Evolutionary conservation across 768 basidiomycete genomes (phyloP).

Genomic region (Boletus rex-veris): DNA sequence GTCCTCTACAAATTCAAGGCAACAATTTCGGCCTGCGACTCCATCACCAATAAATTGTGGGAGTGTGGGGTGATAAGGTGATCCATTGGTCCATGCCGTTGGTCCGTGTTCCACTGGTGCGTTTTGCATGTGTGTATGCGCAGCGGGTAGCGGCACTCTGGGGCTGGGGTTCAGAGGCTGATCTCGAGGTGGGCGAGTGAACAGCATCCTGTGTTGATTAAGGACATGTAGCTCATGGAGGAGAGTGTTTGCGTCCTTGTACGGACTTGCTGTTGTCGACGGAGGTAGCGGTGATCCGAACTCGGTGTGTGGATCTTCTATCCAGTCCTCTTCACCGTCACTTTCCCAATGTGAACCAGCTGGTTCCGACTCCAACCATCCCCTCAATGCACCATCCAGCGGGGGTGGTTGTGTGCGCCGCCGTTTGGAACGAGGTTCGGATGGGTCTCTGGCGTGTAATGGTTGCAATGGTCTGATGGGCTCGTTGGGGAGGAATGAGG

Average conservation of each 20-base stretch:
- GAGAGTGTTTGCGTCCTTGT: constrained; percentile 59
- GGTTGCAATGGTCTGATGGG: constrained; percentile 11
- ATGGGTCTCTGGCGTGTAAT: constrained; percentile 7
- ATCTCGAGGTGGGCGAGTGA: constrained; percentile 19
- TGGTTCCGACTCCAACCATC: constrained; percentile 34
- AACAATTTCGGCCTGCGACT: background rate
- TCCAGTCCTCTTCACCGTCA: constrained; percentile 34
- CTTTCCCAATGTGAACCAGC: constrained; percentile 15
- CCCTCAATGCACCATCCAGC: constrained; percentile 50
- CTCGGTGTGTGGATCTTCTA: constrained; percentile 34
- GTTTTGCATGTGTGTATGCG: background rate
- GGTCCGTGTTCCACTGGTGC: background rate
- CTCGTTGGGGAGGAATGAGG: constrained; percentile 15
- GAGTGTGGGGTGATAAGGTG: constrained; percentile 2
- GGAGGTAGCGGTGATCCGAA: constrained; percentile 18
- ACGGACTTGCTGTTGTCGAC: constrained; percentile 33
- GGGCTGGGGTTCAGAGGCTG: background rate
- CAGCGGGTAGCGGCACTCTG: background rate
- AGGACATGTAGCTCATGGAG: constrained; percentile 70
- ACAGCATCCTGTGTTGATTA: constrained; percentile 60
- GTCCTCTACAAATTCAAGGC: constrained; percentile 1
- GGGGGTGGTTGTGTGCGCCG: constrained; percentile 50
- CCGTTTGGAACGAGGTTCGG: constrained; percentile 45
- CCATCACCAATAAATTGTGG: background rate
- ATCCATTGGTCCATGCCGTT: background rate